Evolutionary conservation across 2,329 filamentous ascomycete genomes (phyloP), one percentile per base, ranked within the genome.

Genomic region (Pseudogymnoascus sp.): DNA sequence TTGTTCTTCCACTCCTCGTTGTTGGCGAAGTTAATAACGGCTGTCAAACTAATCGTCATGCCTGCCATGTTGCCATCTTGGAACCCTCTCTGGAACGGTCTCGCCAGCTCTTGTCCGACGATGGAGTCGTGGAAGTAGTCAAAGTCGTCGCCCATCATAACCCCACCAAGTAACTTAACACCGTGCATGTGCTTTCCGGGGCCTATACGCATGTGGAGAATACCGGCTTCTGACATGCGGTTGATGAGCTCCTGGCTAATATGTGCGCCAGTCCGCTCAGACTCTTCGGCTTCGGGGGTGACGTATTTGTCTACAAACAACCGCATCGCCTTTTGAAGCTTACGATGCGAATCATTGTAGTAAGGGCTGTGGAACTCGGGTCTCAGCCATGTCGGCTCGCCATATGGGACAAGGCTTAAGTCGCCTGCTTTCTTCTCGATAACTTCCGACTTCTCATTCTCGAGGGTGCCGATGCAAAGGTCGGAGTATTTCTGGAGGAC

Each of bases 61-160:
- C 91, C 91, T 1, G 90, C 88, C 83, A 95, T 85, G 75, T 91
- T 92, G 3, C 90, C 91, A 73, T 96, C 91, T 74, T 91, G 86
- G 76, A 94, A 96, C 1, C 91, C 91, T 69, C 90, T 79, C 28
- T 88, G 86, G 73, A 88, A 90, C 5, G 84, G 79, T 33, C 91
- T 82, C 1, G 82, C 80, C 67, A 90, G 77, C 75, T 95, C 91
- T 76, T 95, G 91, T 7, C 80, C 78, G 61, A 89, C 79, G 67
- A 95, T 84, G 73, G 94, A 73, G 73, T 94, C 91, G 74, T 94
- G 90, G 76, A 95, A 90, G 75, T 92, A 92, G 74, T 95, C 90
- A 69, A 92, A 95, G 66, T 92, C 87, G 74, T 91, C 85, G 60
- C 89, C 89, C 71, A 89, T 84, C 62, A 92, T 81, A 14, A 80